Evolutionary conservation across 1,284 basidiomycete species (phyloP), one percentile per base, ranked within the genome.

Genomic region (Microbotryum saponariae): DNA sequence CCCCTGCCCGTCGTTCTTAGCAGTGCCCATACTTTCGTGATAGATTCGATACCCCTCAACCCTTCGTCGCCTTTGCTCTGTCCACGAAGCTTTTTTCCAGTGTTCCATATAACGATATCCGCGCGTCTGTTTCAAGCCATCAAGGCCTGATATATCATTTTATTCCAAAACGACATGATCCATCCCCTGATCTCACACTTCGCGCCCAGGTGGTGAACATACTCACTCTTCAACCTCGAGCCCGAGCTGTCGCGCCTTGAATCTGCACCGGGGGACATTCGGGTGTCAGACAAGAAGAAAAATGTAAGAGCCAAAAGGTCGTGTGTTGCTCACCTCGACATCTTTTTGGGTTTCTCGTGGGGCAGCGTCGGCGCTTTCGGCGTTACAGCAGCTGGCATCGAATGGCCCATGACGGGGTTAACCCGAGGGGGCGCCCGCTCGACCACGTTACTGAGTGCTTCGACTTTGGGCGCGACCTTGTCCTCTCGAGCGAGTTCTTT

Each of bases 201-300:
- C 37, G 37, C 37, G 16, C 12, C 37, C 3, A 42, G 37, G 4
- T 42, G 37, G 12, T 42, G 37, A 42, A 6, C 1, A 42, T 16
- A 42, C 9, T 42, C 37, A 42, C 37, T 42, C 37, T 42, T 42
- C 37, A 14, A 42, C 16, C 37, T 63, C 61, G 7, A 69, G 51
- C 0, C 67, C 62, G 4, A 69, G 54, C 56, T 69, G 67, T n/a
- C 66, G 63, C 37, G 61, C 60, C 9, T 63, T 61, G 62, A 69
- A 69, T 47, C 66, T 68, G 61, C n/a, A 23, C 27, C 18, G 23
- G 1, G 29, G 25, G 51, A 2, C 3, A 18, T n/a, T 2, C n/a
- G 25, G 16, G 2, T 31, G 12, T n/a, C 51, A 25, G 51, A 23
- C 25, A 25, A 25, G 25, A 25, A 25, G 25, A 25, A 25, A 25